Base-by-base conservation (phyloP, 1,284 basidiomycete genomes). In the Ceratobasidium sp. region DNA sequence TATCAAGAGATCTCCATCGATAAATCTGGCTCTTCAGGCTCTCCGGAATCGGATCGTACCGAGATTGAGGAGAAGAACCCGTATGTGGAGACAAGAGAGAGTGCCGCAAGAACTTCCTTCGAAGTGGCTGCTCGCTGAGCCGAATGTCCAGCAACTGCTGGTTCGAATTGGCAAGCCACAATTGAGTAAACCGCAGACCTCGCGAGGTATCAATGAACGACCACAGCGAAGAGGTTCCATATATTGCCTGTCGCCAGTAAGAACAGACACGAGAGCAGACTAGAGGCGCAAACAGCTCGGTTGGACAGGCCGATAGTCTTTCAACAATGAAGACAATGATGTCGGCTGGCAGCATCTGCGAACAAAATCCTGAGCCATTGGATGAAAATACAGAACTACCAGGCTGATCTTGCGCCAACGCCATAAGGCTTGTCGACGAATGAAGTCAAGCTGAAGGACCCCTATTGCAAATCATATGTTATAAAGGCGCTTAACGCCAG, bases 1-100 rank as follows among this genome's bases (percentile, higher is more conserved):
- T 65, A 24, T 51, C 29, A 17, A 65, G 63, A 17, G 63, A 65
- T 36, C 33, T 65, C 63, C 63, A 65, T 17, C n/a, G 63, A n/a
- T 17, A 9, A 15, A n/a, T 33, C 0, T n/a, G 48, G n/a, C 36
- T n/a, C 11, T 1, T 53, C 3, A 53, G 31, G 8, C 29, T 31
- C 29, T 29, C 11, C 22, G 19, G 9, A 19, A 31, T 22, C 22
- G 17, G 15, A 14, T 41, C 19, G 22, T 19, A 19, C 17, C 5
- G 50, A 22, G 2, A 33, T 0, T 24, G 27, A 17, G 27, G 17
- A 6, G 48, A 17, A 4, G n/a, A 7, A 22, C n/a, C 19, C 19
- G 2, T 1, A n/a, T 19, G 2, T 50, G 36, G 36, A 53, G n/a
- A 36, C 48, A n/a, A 8, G 8, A 48, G 29, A 33, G 22, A 15